Percentiles rank a stretch among this genome's conserved stretches.
These are phyloP conservation scores for Dryadomyces quercivorus DNA, from an alignment of 2,329 filamentous ascomycete genomes.

Conservation along the genomic window DNA sequence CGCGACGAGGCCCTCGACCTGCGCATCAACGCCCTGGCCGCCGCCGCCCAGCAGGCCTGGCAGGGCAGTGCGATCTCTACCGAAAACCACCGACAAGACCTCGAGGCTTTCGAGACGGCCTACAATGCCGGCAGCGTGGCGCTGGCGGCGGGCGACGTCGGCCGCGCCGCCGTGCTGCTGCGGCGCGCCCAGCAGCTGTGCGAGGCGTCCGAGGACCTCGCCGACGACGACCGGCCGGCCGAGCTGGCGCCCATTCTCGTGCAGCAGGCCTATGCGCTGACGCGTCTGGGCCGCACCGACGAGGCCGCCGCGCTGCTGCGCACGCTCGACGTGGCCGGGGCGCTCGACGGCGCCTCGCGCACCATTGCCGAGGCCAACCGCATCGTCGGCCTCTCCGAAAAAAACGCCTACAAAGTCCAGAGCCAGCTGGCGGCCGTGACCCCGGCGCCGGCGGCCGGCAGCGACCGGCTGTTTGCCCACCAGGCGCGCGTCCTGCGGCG, in stretches of 20 bases:
- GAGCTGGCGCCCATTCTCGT: constrained; percentile 66
- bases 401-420: constrained; percentile 58
- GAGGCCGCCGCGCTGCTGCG: constrained; percentile 53
- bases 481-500: constrained; percentile 49
- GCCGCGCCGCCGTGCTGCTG: constrained; percentile 52
- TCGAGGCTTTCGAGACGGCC: constrained; percentile 68
- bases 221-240: constrained; percentile 59
- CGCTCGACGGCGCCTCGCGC: constrained; percentile 47
- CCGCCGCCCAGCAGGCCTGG: constrained; percentile 63
- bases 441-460: constrained; percentile 30
- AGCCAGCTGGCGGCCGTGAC: constrained; percentile 45
- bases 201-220: constrained; percentile 59
- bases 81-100: no score
- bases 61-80: no score
- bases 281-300: constrained; percentile 49
- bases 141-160: constrained; percentile 57
- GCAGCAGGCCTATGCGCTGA: constrained; percentile 63
- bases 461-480: constrained; percentile 59
- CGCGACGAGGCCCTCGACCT: constrained; percentile 58
- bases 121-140: constrained; percentile 69
- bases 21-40: constrained; percentile 62
- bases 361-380: constrained; percentile 56
- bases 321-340: constrained; percentile 51
- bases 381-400: constrained; percentile 13
- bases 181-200: constrained; percentile 61